Evolutionary conservation across 2,329 filamentous ascomycete genomes (phyloP), one percentile per base, ranked within the genome.

Genomic region (Aspergillus fumigatus): DNA sequence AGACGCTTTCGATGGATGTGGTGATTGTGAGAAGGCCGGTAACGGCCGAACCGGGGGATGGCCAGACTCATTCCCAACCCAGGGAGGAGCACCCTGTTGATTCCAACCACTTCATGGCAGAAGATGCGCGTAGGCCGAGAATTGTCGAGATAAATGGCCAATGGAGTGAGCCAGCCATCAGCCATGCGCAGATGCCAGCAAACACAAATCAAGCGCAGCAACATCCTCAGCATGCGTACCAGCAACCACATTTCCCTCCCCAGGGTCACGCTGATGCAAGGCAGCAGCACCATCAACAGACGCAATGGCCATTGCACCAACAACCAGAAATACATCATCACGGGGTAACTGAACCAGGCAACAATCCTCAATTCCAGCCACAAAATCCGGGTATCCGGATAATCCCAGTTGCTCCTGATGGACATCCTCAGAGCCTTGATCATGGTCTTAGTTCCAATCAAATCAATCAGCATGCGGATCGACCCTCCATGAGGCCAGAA

Each of bases 1-100:
- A 73, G 26, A 72, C 67, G 11, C 55, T 65, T 27, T 69, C 65
- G 4, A 70, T 75, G 65, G 63, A 71, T 27, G 59, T 75, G n/a
- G 65, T 75, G 11, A 54, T 75, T 27, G 61, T 68, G 64, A 67
- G 67, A 49, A 67, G 65, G 49, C 60, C 71, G 3, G 52, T 64
- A 41, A 56, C 55, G 56, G 57, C 62, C 2, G 61, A 60, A 8
- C 41, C 59, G 17, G 60, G 65, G 43, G 57, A 62, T 40, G 50
- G 62, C 23, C 59, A 55, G 2, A n/a, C 55, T 9, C 48, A 61
- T n/a, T 27, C 55, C 11, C 56, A 59, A 19, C 21, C 51, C 8
- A 58, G 58, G 40, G 55, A 60, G 26, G 54, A 48, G 29, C 51
- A 56, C 17, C 54, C 51, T 3, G 14, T 50, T 3, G 55, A 59